Evolutionary conservation across 768 basidiomycete species (phyloP), one percentile per base, ranked within the genome.

Genomic region (Mycena alexandri): DNA sequence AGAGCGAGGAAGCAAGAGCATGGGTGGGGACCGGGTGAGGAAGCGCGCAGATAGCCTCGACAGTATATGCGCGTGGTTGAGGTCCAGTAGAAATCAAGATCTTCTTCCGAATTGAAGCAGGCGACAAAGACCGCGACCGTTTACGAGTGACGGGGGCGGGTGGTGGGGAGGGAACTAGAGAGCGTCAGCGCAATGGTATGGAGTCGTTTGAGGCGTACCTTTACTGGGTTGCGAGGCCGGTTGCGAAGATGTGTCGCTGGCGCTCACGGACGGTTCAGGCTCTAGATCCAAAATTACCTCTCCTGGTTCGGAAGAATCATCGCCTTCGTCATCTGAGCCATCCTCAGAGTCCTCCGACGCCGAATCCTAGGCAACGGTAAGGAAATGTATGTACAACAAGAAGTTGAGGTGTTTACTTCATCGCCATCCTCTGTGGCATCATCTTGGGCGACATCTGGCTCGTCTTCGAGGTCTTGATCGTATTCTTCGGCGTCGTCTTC

Each of bases 11-110:
- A 12, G 95, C 93, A 14, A 98, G 87, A n/a, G 93, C 86, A 78
- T 98, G 93, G 0, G 93, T 95, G 5, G 95, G 90, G 5, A 88
- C 89, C 5, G 95, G 95, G 70, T 96, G 93, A 1, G 96, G 94
- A 62, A 98, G 88, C 21, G 95, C 95, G 68, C 93, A 94, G 67
- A 97, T 89, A 19, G 96, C 95, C 79, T 97, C 96, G 7, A 98
- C 90, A 9, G 91, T 90, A 76, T 90, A 94, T 0, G 93, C 86
- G 34, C 89, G 85, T n/a, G 87, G 88, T 17, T 75, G 73, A 14
- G 73, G 67, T 43, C 71, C 65, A 73, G 79, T 72, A 52, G 80
- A 78, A 62, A 75, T 68, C 14, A 91, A 70, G 11, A 75, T 75
- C 38, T 79, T 81, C 73, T 83, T 87, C 34, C 90, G 89, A 29